A percentile compares a stretch with the other conserved stretches of the same genome.
Evolutionary conservation across 176 grass and related monocot species (phyloP).

Genomic region (Avena eriantha): DNA sequence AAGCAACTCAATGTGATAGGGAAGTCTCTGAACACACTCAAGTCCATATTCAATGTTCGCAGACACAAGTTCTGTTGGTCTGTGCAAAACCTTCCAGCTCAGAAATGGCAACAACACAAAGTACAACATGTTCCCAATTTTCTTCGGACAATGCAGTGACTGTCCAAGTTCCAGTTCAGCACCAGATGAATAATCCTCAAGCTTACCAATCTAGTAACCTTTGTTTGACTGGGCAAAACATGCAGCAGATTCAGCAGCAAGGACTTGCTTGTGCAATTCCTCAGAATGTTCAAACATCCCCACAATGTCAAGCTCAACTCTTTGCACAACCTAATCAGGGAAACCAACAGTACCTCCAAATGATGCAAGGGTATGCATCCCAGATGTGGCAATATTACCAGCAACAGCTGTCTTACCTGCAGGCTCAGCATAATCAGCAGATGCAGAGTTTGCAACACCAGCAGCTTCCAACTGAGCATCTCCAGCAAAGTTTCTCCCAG

Average conservation of each 20-base stretch:
- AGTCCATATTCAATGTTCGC: conserved; percentile 43
- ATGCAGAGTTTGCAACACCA: conserved; percentile 75
- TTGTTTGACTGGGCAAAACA: conserved; percentile 52
- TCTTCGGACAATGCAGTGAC: conserved; percentile 17
- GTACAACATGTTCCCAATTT: conserved; percentile 36
- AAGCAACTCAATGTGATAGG: conserved; percentile 32
- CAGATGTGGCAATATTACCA: conserved; percentile 95
- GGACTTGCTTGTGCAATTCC: conserved; percentile 48
- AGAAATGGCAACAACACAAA: conserved; percentile 44
- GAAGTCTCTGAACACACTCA: conserved; percentile 37
- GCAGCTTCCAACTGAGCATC: conserved; percentile 64
- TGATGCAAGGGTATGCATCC: conserved; percentile 62
- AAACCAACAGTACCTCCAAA: conserved; percentile 63
- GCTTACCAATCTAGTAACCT: conserved; percentile 53
- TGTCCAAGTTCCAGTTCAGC: conserved; percentile 51
- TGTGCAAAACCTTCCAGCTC: conserved; percentile 41
- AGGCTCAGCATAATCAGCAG: conserved; percentile 79
- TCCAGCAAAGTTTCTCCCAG: conserved; percentile 56
- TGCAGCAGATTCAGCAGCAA: conserved; percentile 50
- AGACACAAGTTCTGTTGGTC: conserved; percentile 39
- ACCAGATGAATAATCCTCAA: conserved; percentile 61
- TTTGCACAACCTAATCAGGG: conserved; percentile 43
- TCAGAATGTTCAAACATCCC: conserved; percentile 51
- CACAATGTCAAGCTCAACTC: conserved; percentile 54
- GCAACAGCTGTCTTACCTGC: conserved; percentile 79